Evolutionary conservation across 169 alveolate species (phyloP).

Genomic region (Plasmodium sp.): DNA sequence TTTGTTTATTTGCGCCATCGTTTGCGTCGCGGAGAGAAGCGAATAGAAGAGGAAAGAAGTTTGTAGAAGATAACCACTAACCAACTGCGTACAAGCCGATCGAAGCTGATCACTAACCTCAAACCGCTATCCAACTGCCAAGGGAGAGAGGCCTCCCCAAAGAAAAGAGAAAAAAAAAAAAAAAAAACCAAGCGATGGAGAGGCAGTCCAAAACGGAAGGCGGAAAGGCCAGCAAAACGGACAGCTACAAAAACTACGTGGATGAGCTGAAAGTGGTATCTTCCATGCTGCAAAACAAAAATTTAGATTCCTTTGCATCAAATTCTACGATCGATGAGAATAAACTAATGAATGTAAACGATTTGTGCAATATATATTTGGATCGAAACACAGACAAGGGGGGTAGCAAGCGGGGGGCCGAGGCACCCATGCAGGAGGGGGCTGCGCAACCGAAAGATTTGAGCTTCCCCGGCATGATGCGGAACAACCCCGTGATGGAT

Average conservation of each 20-base stretch:
- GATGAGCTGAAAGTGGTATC: conserved; percentile 25
- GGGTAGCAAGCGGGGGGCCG: background rate
- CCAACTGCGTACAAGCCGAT: background rate
- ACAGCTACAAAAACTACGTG: conserved; percentile 18
- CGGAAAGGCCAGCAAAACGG: background rate
- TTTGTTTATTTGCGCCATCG: background rate
- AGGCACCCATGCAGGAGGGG: background rate
- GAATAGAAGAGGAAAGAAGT: background rate
- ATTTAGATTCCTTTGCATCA: conserved; percentile 29
- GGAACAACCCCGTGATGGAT: conserved; percentile 7
- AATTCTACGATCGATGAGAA: conserved; percentile 71
- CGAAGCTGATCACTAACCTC: background rate
- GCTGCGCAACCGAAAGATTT: background rate
- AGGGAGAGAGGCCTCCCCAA: background rate
- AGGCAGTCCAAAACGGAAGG: background rate
- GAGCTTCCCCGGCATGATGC: background rate
- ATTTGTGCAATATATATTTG: conserved; percentile 15
- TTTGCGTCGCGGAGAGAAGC: background rate
- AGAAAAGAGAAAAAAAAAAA: background rate
- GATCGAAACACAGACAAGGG: conserved; percentile 3
- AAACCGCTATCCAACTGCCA: background rate
- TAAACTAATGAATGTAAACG: conserved; percentile 36
- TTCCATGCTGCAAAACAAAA: conserved; percentile 1
- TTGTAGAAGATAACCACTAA: background rate
- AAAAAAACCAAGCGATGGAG: background rate